These are phyloP conservation scores for Lepiota subincarnata DNA, from an alignment of 768 basidiomycete genomes.

Conservation along the genomic window DNA sequence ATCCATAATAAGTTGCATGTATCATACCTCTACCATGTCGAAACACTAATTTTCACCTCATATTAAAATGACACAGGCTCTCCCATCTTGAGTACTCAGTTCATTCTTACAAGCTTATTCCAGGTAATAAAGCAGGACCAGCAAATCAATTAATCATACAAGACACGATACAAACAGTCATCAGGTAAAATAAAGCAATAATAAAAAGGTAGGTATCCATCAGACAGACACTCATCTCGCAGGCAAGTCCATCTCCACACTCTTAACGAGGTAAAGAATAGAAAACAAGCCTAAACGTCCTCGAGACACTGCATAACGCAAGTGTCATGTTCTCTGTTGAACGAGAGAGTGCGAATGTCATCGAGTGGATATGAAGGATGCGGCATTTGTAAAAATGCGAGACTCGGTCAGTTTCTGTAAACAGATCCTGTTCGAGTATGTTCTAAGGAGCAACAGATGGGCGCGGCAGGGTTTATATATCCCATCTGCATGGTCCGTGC, in stretches of 20 bases:
- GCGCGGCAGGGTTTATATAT: conserved; percentile 22
- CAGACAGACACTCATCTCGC: conserved; percentile 62
- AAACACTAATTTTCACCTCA: no score
- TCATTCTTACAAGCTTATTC: no score
- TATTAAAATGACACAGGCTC: no score
- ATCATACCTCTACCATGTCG: no score
- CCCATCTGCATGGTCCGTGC: conserved; percentile 26
- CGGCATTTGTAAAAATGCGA: conserved; percentile 77
- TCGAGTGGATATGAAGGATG: conserved; percentile 69
- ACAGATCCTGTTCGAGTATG: conserved; percentile 82
- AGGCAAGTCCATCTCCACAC: conserved; percentile 33
- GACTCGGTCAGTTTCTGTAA: conserved; percentile 80
- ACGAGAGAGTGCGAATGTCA: conserved; percentile 64
- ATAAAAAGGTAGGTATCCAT: conserved; percentile 38
- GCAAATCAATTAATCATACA: no score
- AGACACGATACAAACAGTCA: no score
- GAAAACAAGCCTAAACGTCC: conserved; percentile 54
- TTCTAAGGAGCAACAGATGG: conserved; percentile 43
- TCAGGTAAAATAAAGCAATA: background rate
- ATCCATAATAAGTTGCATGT: no score
- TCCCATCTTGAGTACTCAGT: no score
- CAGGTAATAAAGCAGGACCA: no score
- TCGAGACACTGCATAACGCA: conserved; percentile 40
- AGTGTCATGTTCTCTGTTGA: conserved; percentile 59
- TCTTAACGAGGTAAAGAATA: conserved; percentile 23